A percentile compares a stretch with the other conserved stretches of the same genome.
Evolutionary conservation across 768 basidiomycete species (phyloP).

Genomic region (Hygrophorus russula): DNA sequence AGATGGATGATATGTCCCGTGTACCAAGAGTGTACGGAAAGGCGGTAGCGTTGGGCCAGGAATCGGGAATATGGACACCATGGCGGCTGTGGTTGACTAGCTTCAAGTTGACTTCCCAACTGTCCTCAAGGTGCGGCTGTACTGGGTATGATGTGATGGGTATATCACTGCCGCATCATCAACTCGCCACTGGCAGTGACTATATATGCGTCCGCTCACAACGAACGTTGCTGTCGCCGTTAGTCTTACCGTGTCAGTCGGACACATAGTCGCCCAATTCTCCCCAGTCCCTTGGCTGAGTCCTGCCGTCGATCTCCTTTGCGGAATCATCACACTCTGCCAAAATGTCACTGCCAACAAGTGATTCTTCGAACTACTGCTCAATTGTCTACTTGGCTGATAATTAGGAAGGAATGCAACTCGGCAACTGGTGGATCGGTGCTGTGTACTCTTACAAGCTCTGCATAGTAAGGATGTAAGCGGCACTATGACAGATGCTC

Average conservation of each 20-base stretch:
- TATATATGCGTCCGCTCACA: too few relatives aligned
- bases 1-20: constrained; percentile 53
- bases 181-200: too few relatives aligned
- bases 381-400: constrained; percentile 3
- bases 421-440: constrained; percentile 9
- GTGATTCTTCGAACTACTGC: constrained; percentile 16
- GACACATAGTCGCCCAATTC: constrained; percentile 36
- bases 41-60: constrained; percentile 36
- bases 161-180: too few relatives aligned
- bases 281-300: constrained; percentile 36
- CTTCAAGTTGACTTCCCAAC: too few relatives aligned
- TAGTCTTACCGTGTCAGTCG: constrained; percentile 26
- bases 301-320: constrained; percentile 29
- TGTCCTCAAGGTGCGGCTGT: too few relatives aligned
- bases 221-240: neutral
- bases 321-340: constrained; percentile 33
- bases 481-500: constrained; percentile 20
- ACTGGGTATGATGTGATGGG: too few relatives aligned
- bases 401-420: constrained; percentile 4
- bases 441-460: constrained; percentile 5
- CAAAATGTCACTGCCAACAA: constrained; percentile 37
- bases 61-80: constrained; percentile 23
- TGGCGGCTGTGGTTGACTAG: too few relatives aligned
- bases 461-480: constrained; percentile 22
- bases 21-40: constrained; percentile 49